Base-by-base conservation (phyloP, 306 rosid genomes). In the Vigna radiata region DNA sequence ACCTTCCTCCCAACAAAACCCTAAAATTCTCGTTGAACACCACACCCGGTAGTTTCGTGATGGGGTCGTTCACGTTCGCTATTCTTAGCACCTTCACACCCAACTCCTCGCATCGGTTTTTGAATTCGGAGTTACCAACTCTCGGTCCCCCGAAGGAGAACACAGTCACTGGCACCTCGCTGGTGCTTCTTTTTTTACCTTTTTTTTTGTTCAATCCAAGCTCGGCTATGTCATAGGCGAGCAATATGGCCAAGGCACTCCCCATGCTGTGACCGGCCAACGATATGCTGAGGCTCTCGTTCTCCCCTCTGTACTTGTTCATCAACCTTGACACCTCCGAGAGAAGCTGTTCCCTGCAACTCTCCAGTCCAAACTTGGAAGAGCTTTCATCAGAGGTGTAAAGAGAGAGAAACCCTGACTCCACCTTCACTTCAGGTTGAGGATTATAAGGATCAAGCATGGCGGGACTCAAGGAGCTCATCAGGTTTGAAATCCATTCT, bases 211-310 rank as follows among this genome's bases (percentile, higher is more conserved):
- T 91, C 19, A 94, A 70, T 1, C 93, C 97, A 11, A 94, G 88
- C 84, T 94, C 98, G 0, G 96, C 86, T 54, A 94, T 84, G 73
- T 94, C 98, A 52, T 92, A 94, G 0, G 96, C 97, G n/a, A 94
- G 90, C 25, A 94, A 90, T 12, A 89, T 82, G 31, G 95, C 97
- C 56, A 94, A 55, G 12, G 98, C 92, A 77, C 98, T 94, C 4
- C 98, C 98, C 97, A 94, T 87, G 83, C 98, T 94, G 44, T 94
- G 98, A 25, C 98, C 98, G 0, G 93, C 91, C 67, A 92, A 43
- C 4, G 98, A 86, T 65, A 94, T 84, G 79, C 97, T 94, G 0
- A 90, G 4, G 0, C 76, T 87, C 47, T 94, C 91, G 6, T 83
- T 87, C 55, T 94, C 95, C 0, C 87, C 90, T 77, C 77, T 80